Base-by-base conservation (phyloP, 2,329 filamentous ascomycete genomes). In the Cladophialophora yegresii region DNA sequence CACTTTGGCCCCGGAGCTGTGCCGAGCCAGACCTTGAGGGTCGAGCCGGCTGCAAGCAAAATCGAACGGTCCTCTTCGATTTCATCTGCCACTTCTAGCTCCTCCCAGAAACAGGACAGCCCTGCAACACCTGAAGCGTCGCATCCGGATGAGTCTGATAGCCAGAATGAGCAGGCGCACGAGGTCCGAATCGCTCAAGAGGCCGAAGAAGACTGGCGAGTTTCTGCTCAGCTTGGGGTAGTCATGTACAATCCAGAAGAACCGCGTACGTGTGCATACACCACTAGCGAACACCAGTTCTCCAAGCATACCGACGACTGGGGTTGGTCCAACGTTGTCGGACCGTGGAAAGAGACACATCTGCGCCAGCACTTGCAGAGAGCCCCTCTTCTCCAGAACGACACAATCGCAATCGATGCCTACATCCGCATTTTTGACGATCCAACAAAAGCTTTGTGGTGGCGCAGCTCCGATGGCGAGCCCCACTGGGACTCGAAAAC, bases 191-290 rank as follows among this genome's bases (percentile, higher is more conserved):
- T 16, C 12, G 10, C 47, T 51, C 45, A 61, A 59, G 59, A 53
- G 30, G 7, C 63, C 63, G 50, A 51, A 43, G 65, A 60, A 20
- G 63, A 68, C 16, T 82, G 79, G 79, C 75, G 80, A 33, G 76
- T 81, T 10, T 81, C 86, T n/a, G 86, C 85, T 2, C 85, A 88
- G 72, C 79, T 88, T 40, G 83, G 82, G 45, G 81, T 88, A 26
- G 81, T 87, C 54, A 76, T 87, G 54, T 88, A 88, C 77, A 88
- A 88, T 66, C 86, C 86, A 0, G 77, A 80, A 28, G 86, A 88
- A 69, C 86, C 86, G 53, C 81, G 85, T 6, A 84, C 84, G 4
- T 80, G 84, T 63, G 82, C 82, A 72, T 81, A 80, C 70, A 80
- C 83, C 61, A 83, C 81, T 12, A 85, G 84, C 49, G 79, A 81